Conservation (phyloP, 495 filamentous ascomycete species). For the Thermochaetoides thermophila region DNA sequence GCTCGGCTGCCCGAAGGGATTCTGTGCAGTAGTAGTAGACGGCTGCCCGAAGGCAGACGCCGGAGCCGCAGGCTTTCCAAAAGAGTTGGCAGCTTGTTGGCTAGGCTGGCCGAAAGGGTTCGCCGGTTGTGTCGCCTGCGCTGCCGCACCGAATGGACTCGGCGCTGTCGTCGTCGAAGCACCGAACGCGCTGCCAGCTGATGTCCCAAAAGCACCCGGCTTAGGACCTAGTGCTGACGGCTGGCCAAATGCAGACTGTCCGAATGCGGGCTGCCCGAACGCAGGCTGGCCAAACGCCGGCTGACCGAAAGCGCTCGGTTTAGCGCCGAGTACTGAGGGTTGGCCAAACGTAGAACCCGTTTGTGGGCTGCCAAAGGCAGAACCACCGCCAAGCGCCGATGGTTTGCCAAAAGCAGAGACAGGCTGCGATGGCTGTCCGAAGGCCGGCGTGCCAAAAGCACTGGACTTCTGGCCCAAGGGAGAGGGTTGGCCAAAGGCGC, state of each 20-base stretch:
- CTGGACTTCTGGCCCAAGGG: conserved; percentile 25
- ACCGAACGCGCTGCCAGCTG: conserved; percentile 5
- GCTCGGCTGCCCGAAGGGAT: not conserved
- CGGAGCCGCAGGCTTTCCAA: conserved; percentile 2
- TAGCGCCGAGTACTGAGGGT: conserved; percentile 16
- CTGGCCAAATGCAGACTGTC: conserved; percentile 17
- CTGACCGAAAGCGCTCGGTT: conserved; percentile 13
- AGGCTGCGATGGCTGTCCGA: no score
- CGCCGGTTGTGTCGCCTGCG: not conserved
- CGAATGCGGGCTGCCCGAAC: conserved; percentile 14
- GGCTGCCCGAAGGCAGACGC: conserved; percentile 8
- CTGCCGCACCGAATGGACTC: conserved; percentile 1
- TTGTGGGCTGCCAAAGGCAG: conserved; percentile 1
- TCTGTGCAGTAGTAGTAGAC: conserved; percentile 16
- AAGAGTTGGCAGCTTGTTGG: conserved; percentile 1
- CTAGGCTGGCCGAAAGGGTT: conserved; percentile 8
- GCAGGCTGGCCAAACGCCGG: conserved; percentile 13
- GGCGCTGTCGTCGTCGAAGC: conserved; percentile 1
- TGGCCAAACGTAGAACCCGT: conserved; percentile 15
- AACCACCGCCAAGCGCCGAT: not conserved
- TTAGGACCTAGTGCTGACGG: conserved; percentile 12
- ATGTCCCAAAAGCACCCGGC: conserved; percentile 15
- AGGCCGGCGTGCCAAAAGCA: conserved; percentile 24
- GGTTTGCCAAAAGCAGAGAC: conserved; percentile 27
- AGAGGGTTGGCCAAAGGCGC: conserved; percentile 31